Base-by-base conservation (phyloP, 495 filamentous ascomycete species). In the Eremomyces bilateralis region DNA sequence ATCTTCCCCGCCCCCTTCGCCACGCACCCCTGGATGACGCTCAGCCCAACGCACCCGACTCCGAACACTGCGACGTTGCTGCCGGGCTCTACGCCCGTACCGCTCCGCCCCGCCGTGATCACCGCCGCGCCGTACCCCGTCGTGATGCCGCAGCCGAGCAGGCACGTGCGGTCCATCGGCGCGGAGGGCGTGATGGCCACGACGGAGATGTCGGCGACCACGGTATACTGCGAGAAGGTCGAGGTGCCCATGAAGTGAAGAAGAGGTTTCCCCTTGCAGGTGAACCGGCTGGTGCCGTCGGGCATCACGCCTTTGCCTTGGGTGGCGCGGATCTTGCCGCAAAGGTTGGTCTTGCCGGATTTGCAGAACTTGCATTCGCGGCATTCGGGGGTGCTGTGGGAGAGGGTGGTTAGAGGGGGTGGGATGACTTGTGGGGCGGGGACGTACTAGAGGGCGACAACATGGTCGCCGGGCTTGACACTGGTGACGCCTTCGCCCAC, bases 211-310 rank as follows among this genome's bases (percentile, higher is more conserved):
- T 97, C 88, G 53, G 88, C 85, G 10, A 97, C 82, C 39, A 97
- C 88, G 29, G 90, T 95, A 62, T 91, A 97, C 61, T 95, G 85
- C 13, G 80, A 82, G 67, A 97, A 97, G 46, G 88, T 97, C 12
- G 82, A 93, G 34, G 81, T 91, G 48, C 88, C 88, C 88, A 97
- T 97, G 63, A 95, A 97, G 64, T 97, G 88, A 21, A 97, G 71
- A 33, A 97, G 67, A 44, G 84, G 74, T 59, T 92, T 73, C 48
- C 88, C 88, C 51, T 82, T 84, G 60, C 78, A 83, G 50, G 67
- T 77, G 71, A 97, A 95, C 33, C 88, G 80, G 29, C 80, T 80
- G 45, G 90, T 94, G 35, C 88, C 90, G 53, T 97, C 88, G 27
- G 88, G 88, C 84, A 97, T 92, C 35, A 95, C 79, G 53, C 88